Evolutionary conservation across 805 yeast species (phyloP).

Genomic region (Cyberlindnera mycetangii): DNA sequence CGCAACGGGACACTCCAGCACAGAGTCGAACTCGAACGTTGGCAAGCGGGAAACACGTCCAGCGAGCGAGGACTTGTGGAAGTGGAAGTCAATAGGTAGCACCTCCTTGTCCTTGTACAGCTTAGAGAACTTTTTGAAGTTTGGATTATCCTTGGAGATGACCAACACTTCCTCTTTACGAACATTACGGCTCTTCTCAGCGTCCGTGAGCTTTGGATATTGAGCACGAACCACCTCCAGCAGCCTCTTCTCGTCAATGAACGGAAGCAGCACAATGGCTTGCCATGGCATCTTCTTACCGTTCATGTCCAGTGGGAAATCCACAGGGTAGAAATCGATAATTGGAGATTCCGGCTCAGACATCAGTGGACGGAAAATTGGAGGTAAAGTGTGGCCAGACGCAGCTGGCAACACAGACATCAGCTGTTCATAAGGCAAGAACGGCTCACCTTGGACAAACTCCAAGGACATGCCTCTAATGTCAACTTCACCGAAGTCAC

Average conservation of each 20-base stretch:
- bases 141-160: slow-evolving; percentile 60
- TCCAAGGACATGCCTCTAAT: slow-evolving; percentile 47
- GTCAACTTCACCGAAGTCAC: slow-evolving; percentile 65
- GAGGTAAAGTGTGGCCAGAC: slow-evolving; percentile 82
- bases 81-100: slow-evolving; percentile 39
- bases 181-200: slow-evolving; percentile 68
- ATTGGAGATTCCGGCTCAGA: slow-evolving; percentile 74
- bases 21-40: slow-evolving; percentile 32
- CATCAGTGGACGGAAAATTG: slow-evolving; percentile 79
- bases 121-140: slow-evolving; percentile 35
- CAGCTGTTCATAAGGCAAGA: slow-evolving; percentile 86
- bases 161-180: slow-evolving; percentile 67
- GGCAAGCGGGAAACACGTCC: slow-evolving; percentile 43
- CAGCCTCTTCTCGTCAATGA: slow-evolving; percentile 80
- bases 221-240: slow-evolving; percentile 61
- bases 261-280: slow-evolving; percentile 86
- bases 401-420: slow-evolving; percentile 92
- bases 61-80: slow-evolving; percentile 52
- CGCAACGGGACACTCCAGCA: slow-evolving; percentile 33
- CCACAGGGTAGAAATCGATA: slow-evolving; percentile 86
- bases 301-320: slow-evolving; percentile 89
- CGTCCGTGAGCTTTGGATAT: slow-evolving; percentile 60
- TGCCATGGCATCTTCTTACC: slow-evolving; percentile 96
- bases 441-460: slow-evolving; percentile 72
- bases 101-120: slow-evolving; percentile 23